These are phyloP conservation scores for Escovopsis sp. DNA, from an alignment of 2,329 filamentous ascomycete genomes.

Conservation along the genomic window DNA sequence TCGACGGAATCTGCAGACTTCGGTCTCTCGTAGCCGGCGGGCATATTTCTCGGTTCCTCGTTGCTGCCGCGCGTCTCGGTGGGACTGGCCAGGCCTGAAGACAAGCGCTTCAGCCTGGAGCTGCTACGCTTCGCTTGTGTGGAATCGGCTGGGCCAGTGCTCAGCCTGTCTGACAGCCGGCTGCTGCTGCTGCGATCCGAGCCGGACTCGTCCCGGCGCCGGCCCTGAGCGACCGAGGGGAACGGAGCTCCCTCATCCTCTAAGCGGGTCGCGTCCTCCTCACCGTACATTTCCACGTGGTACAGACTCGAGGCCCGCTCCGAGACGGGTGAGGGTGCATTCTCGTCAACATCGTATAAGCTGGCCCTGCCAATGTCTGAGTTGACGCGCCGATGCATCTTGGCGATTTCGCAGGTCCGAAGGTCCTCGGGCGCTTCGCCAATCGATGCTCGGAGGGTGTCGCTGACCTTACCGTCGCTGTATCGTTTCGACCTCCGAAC, in stretches of 20 bases:
- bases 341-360: conserved; percentile 7
- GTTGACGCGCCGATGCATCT: conserved; percentile 6
- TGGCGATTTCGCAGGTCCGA: conserved; percentile 8
- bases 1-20: conserved; percentile 76
- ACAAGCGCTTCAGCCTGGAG: conserved; percentile 43
- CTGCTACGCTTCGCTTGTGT: conserved; percentile 37
- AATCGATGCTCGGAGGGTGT: conserved; percentile 28
- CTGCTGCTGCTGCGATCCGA: conserved; percentile 26
- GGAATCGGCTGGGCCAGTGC: conserved; percentile 29
- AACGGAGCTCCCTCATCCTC: conserved; percentile 54
- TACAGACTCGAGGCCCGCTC: conserved; percentile 10
- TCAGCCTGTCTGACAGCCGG: conserved; percentile 31
- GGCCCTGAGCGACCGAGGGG: conserved; percentile 49
- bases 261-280: conserved; percentile 10
- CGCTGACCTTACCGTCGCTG: conserved; percentile 21
- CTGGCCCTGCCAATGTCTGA: conserved; percentile 5
- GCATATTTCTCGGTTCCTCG: conserved; percentile 14
- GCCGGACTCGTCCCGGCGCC: conserved; percentile 34
- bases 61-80: conserved; percentile 12
- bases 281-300: conserved; percentile 16
- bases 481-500: conserved; percentile 34
- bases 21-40: conserved; percentile 53
- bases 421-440: conserved; percentile 25
- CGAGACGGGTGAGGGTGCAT: conserved; percentile 7
- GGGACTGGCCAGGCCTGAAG: conserved; percentile 29